Percentiles rank a stretch among this genome's conserved stretches.
Conservation (phyloP, 129 eudicot species). For the Kitagawia praeruptora region DNA sequence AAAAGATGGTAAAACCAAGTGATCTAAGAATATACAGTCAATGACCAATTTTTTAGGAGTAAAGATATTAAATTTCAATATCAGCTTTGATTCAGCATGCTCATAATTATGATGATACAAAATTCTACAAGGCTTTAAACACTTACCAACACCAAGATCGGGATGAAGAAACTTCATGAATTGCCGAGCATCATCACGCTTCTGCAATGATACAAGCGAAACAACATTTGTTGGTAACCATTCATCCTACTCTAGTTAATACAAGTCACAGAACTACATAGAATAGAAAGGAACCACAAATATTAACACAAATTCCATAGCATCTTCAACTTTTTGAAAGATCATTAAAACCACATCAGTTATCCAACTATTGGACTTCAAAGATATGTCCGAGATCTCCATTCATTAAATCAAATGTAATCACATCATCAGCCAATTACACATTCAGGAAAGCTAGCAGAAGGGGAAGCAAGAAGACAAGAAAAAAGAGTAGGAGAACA, state of each 20-base stretch:
- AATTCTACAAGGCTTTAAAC: neutral
- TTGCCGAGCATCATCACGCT: constrained; percentile 96
- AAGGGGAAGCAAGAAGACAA: neutral
- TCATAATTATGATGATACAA: neutral
- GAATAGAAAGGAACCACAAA: neutral
- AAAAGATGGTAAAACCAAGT: constrained; percentile 8
- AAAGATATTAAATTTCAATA: neutral
- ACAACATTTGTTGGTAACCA: constrained; percentile 7
- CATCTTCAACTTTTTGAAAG: neutral
- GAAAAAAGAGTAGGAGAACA: neutral
- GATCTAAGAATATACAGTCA: neutral
- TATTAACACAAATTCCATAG: neutral
- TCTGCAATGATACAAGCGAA: constrained; percentile 38
- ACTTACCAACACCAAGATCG: constrained; percentile 88
- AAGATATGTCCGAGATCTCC: neutral
- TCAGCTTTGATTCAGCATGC: neutral
- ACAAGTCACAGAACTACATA: constrained; percentile 12
- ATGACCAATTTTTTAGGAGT: neutral
- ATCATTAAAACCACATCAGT: neutral
- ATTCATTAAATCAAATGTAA: neutral
- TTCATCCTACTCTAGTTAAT: constrained; percentile 4
- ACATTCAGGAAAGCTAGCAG: neutral
- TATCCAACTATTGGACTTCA: neutral
- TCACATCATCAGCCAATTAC: neutral
- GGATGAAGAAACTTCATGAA: constrained; percentile 92